Base-by-base conservation (phyloP, 306 rosid genomes). In the Morella rubra region DNA sequence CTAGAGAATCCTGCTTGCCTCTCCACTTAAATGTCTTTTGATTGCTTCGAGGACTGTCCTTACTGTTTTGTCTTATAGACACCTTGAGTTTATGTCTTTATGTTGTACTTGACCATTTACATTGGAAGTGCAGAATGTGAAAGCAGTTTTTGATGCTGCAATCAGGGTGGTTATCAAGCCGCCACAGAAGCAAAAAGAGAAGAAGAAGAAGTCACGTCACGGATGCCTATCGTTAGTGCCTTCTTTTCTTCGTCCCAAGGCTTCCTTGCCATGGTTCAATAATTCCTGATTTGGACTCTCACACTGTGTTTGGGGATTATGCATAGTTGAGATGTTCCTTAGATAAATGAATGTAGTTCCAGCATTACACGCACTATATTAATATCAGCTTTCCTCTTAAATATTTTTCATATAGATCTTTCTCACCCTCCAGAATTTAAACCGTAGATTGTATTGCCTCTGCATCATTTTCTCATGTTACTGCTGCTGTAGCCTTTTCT, bases 111-210 rank as follows among this genome's bases (percentile, higher is more conserved):
- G 37, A 79, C 51, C 53, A 14, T 68, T 52, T 66, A 27, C n/a
- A 71, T 44, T 78, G 69, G 73, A 56, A 60, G 71, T 82, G 88
- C 91, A 95, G 99, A 95, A 95, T 78, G 99, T 95, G 79, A 95
- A 95, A 87, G 83, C 86, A 16, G 93, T 87, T 51, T 95, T 95
- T 65, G 99, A 95, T 72, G 97, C 97, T 42, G 99, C 97, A 7
- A 92, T 95, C 78, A 89, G 77, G 83, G 87, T 92, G 81, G 97
- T 95, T 37, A 90, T 95, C 88, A 92, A 91, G 80, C 99, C 97
- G 58, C 90, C 91, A 49, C 96, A 84, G 81, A 95, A 92, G 86
- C 97, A 87, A 60, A 89, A 86, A 27, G 99, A 95, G 83, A 92
- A 90, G 89, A 94, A 87, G 93, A 87, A 87, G 50, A 89, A 85